These are phyloP conservation scores for Pyrus bretschneideri DNA, from an alignment of 306 rosid genomes.

Conservation along the genomic window DNA sequence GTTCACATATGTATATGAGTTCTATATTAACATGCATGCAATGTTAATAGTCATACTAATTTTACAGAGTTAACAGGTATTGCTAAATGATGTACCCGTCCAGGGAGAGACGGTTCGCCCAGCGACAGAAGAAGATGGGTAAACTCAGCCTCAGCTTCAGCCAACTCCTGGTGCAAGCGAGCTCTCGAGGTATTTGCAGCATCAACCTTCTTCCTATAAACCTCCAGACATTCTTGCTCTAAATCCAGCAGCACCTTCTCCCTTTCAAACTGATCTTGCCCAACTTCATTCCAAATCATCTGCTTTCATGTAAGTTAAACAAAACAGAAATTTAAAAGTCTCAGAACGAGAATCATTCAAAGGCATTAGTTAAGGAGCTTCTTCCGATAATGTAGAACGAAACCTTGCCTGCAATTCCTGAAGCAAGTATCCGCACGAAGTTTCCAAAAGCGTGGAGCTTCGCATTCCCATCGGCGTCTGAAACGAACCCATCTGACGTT, in stretches of 20 bases:
- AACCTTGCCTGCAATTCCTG: slow-evolving; percentile 86
- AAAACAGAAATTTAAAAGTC: background rate
- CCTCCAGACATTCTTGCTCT: slow-evolving; percentile 88
- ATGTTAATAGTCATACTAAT: background rate
- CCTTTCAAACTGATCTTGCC: slow-evolving; percentile 81
- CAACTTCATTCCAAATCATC: slow-evolving; percentile 98
- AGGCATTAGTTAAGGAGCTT: background rate
- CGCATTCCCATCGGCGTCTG: slow-evolving; percentile 68
- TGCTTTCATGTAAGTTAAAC: slow-evolving; percentile 24
- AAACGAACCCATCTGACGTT: slow-evolving; percentile 50
- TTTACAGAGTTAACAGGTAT: background rate
- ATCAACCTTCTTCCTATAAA: slow-evolving; percentile 79
- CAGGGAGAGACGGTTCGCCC: slow-evolving; percentile 88
- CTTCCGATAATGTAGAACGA: background rate
- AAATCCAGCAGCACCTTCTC: slow-evolving; percentile 82
- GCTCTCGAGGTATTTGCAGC: slow-evolving; percentile 78
- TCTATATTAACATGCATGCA: background rate
- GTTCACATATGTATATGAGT: background rate
- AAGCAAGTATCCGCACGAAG: slow-evolving; percentile 85
- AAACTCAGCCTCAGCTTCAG: slow-evolving; percentile 91
- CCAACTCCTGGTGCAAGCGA: slow-evolving; percentile 90
- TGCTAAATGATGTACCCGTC: slow-evolving; percentile 54
- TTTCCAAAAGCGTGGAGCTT: slow-evolving; percentile 64
- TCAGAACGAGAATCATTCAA: slow-evolving; percentile 8
- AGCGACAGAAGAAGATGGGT: slow-evolving; percentile 95